Conservation (phyloP, 768 basidiomycete species). For the Hydnum rufescens region DNA sequence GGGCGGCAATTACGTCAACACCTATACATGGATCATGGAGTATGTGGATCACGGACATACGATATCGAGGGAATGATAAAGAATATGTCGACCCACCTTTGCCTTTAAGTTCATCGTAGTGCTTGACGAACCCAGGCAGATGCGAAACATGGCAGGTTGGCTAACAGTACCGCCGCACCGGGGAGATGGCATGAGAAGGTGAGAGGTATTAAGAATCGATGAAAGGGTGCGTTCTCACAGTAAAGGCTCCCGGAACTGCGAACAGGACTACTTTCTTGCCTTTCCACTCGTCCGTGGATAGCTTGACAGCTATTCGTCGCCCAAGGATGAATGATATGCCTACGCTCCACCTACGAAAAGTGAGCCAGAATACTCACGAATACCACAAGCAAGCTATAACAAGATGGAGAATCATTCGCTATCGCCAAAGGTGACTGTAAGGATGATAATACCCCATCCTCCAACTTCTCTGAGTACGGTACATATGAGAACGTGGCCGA, state of each 20-base stretch:
- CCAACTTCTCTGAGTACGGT: conserved; percentile 41
- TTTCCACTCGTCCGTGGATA: conserved; percentile 48
- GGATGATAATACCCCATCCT: conserved; percentile 25
- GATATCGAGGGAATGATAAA: neutral
- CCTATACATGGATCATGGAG: neutral
- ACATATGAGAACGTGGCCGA: conserved; percentile 30
- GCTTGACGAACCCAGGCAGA: conserved; percentile 17
- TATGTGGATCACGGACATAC: no score
- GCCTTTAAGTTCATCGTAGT: conserved; percentile 21
- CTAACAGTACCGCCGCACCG: conserved; percentile 12
- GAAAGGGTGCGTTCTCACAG: conserved; percentile 24
- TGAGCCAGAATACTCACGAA: conserved; percentile 29
- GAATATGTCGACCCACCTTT: conserved; percentile 10
- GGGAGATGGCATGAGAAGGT: neutral
- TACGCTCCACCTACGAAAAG: neutral
- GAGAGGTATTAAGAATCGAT: neutral
- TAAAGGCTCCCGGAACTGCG: conserved; percentile 66
- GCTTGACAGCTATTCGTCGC: conserved; percentile 24
- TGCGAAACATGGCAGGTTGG: conserved; percentile 33
- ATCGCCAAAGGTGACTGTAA: neutral
- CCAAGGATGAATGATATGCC: neutral
- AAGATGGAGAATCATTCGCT: conserved; percentile 4
- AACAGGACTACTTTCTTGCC: conserved; percentile 56
- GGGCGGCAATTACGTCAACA: conserved; percentile 13
- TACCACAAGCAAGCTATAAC: conserved; percentile 39